A percentile compares a stretch with the other conserved stretches of the same genome.
Evolutionary conservation across 1,139 yeast genomes (phyloP).

Genomic region (Pichia sp.): DNA sequence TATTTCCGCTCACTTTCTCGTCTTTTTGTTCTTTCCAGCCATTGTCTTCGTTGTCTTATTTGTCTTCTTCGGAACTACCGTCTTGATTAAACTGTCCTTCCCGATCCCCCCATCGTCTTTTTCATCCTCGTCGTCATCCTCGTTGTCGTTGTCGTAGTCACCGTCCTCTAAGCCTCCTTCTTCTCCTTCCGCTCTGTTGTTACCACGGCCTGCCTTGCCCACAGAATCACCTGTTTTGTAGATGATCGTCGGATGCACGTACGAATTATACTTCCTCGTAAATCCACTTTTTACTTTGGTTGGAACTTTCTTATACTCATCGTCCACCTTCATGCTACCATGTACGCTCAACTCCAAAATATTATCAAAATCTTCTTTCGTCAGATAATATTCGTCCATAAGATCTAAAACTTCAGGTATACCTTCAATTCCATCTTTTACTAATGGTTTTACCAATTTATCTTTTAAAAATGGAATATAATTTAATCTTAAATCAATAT

Average conservation of each 20-base stretch:
- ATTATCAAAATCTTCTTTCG: constrained; percentile 89
- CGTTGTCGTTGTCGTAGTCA: constrained; percentile 41
- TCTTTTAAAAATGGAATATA: constrained; percentile 63
- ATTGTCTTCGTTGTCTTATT: not conserved
- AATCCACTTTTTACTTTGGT: constrained; percentile 76
- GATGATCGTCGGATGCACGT: constrained; percentile 80
- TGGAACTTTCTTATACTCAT: constrained; percentile 54
- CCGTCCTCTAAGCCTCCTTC: constrained; percentile 38
- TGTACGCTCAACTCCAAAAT: constrained; percentile 81
- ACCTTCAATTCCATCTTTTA: constrained; percentile 51
- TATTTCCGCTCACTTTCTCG: not conserved
- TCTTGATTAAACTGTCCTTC: constrained; percentile 36
- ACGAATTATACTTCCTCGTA: constrained; percentile 73
- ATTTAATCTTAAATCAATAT: constrained; percentile 67
- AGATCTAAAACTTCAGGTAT: constrained; percentile 56
- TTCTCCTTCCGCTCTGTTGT: constrained; percentile 12
- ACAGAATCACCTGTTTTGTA: constrained; percentile 61
- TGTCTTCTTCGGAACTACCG: constrained; percentile 5
- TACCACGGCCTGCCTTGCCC: constrained; percentile 29
- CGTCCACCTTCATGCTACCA: constrained; percentile 35
- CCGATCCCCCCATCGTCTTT: constrained; percentile 34
- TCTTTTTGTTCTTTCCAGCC: not conserved
- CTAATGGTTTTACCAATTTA: constrained; percentile 52
- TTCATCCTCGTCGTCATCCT: constrained; percentile 36
- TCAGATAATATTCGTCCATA: constrained; percentile 79